Evolutionary conservation across 2,329 filamentous ascomycete genomes (phyloP), one percentile per base, ranked within the genome.

Genomic region (Podosphaera aphanis): DNA sequence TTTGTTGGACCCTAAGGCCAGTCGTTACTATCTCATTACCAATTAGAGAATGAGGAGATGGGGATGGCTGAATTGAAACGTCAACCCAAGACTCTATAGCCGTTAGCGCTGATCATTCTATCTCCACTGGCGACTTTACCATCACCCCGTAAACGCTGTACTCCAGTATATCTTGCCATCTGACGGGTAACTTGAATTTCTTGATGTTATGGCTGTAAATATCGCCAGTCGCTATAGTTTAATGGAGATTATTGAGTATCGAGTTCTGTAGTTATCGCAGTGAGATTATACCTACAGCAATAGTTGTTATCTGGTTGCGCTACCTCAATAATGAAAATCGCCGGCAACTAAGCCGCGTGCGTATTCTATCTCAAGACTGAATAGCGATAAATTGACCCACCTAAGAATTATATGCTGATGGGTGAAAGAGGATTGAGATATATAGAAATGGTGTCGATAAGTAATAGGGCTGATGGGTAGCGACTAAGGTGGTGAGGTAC

Each of bases 21-120:
- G 83, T 90, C 1, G 84, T 93, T 52, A 93, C 80, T 53, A 93
- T 88, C 57, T 94, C 86, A 52, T 93, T 85, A 50, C 72, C 73
- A 58, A 79, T 76, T 46, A 76, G 93, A 18, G 86, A 93, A 11
- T 93, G 67, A 13, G 86, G 94, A 2, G 88, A 93, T 2, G 88
- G 93, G 0, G 88, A 94, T 6, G 88, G 85, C 55, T 90, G 83
- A 3, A 88, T 94, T 41, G 81, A 75, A 49, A 98, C 77, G 61
- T 98, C 88, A 55, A 95, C 76, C 90, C 90, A 98, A 7, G 90
- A 94, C 65, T 95, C 90, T 86, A 49, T 49, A 55, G 60, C 36
- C 60, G 54, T 43, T 31, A 29, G 19, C 11, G 19, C 15, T 7
- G 13, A n/a, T 43, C 19, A 33, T 13, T 40, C 25, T 38, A 33